A percentile compares a stretch with the other conserved stretches of the same genome.
Conservation (phyloP, 257 asterid genomes). For the Gentiana macrophylla region DNA sequence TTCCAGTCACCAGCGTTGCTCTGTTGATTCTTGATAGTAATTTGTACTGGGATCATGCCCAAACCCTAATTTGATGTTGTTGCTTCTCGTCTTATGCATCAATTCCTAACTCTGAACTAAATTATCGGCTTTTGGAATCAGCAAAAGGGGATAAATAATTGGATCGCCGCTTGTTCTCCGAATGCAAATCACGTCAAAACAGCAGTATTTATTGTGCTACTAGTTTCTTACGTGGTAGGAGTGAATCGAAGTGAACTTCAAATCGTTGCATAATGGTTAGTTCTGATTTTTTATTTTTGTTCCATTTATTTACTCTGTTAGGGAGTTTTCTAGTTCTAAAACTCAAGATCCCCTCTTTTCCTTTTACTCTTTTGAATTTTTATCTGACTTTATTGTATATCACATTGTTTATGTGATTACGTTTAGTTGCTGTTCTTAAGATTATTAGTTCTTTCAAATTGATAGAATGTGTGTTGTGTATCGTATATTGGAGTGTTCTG, state of each 20-base stretch:
- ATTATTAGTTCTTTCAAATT: too few species aligned
- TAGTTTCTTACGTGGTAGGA: background rate
- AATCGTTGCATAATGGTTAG: constrained; percentile 13
- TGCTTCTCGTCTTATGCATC: background rate
- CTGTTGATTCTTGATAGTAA: too few species aligned
- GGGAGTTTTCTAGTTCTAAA: background rate
- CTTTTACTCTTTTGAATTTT: background rate
- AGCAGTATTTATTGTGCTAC: background rate
- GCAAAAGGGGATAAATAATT: too few species aligned
- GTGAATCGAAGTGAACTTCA: constrained; percentile 5
- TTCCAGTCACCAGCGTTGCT: too few species aligned
- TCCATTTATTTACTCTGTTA: background rate
- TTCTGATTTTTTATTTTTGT: constrained; percentile 1
- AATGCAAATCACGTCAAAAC: too few species aligned
- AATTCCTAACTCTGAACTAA: background rate
- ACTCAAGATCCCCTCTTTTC: background rate
- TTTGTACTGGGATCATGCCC: too few species aligned
- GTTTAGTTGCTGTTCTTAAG: too few species aligned
- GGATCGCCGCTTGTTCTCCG: background rate
- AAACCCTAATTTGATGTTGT: background rate
- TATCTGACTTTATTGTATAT: background rate
- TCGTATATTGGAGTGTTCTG: too few species aligned
- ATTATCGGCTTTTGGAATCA: too few species aligned
- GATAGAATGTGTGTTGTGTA: too few species aligned
- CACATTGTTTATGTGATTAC: too few species aligned